Percentiles rank a stretch among this genome's conserved stretches.
Conservation (phyloP, 176 grass and related monocot species). For the Carex kokanica region DNA sequence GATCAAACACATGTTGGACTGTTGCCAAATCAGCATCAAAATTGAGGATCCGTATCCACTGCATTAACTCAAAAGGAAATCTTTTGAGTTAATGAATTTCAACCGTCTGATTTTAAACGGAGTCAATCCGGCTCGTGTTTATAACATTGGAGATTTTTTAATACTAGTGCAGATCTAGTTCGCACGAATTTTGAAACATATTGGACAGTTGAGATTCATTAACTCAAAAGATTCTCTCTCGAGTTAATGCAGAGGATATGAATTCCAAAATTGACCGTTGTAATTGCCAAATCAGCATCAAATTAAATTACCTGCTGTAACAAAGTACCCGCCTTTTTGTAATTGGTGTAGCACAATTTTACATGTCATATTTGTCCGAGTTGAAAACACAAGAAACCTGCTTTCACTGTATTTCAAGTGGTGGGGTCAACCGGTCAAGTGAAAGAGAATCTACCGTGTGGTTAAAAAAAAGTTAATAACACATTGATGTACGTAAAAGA, state of each 20-base stretch:
- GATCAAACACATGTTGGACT: not conserved
- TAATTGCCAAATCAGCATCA: not conserved
- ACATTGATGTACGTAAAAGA: slow-evolving; percentile 29
- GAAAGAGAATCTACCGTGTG: slow-evolving; percentile 18
- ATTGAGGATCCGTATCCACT: no score
- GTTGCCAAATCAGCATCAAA: not conserved
- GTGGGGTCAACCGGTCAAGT: not conserved
- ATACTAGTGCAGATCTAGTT: no score
- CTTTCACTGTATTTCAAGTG: slow-evolving; percentile 6
- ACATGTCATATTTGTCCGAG: not conserved
- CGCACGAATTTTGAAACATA: no score
- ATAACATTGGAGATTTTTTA: no score
- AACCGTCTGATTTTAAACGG: no score
- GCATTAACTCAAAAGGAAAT: no score
- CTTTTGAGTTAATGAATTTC: no score
- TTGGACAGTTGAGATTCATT: no score
- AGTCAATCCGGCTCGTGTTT: no score
- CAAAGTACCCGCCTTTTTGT: not conserved
- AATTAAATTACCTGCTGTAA: not conserved
- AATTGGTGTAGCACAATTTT: not conserved
- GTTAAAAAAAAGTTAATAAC: not conserved
- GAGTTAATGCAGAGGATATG: no score
- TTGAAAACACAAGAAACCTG: not conserved
- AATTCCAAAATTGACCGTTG: not conserved
- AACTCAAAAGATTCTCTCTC: no score